phyloP scores from a whole-genome alignment of 129 eudicot genomes.

The Mikania micrantha region DNA sequence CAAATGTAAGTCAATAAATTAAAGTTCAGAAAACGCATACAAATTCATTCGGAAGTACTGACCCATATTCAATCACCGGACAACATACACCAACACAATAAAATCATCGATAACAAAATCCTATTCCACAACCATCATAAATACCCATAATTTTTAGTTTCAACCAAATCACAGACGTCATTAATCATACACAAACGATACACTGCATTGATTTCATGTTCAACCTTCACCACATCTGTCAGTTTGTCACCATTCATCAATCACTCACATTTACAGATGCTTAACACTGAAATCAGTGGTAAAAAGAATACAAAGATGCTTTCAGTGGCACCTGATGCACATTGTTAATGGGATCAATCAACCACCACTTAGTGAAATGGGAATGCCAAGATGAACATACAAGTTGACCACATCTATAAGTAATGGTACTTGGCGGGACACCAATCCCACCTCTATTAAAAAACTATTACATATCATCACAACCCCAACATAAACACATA shows the following conservation, averaged over 20 bases:
- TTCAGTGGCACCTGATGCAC: constrained; percentile 2
- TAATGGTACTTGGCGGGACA: neutral
- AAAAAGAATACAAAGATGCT: neutral
- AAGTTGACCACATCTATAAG: neutral
- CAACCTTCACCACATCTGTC: neutral
- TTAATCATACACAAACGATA: neutral
- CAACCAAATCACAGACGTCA: neutral
- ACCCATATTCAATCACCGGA: neutral
- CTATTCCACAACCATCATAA: constrained; percentile 17
- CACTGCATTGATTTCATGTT: neutral
- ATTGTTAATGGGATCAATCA: neutral
- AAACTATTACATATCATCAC: constrained; percentile 14
- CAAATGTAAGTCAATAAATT: neutral
- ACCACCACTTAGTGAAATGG: constrained; percentile 6
- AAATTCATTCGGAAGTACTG: neutral
- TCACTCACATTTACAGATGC: neutral
- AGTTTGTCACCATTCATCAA: neutral
- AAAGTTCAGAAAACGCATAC: neutral
- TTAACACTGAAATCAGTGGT: neutral
- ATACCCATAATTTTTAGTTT: neutral
- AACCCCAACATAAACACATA: constrained; percentile 3
- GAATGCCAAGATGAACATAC: neutral
- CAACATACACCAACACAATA: constrained; percentile 2
- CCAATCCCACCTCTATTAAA: neutral
- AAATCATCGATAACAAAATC: constrained; percentile 8